These are phyloP conservation scores for Penicillium palitans DNA, from an alignment of 2,329 filamentous ascomycete genomes.

Conservation along the genomic window DNA sequence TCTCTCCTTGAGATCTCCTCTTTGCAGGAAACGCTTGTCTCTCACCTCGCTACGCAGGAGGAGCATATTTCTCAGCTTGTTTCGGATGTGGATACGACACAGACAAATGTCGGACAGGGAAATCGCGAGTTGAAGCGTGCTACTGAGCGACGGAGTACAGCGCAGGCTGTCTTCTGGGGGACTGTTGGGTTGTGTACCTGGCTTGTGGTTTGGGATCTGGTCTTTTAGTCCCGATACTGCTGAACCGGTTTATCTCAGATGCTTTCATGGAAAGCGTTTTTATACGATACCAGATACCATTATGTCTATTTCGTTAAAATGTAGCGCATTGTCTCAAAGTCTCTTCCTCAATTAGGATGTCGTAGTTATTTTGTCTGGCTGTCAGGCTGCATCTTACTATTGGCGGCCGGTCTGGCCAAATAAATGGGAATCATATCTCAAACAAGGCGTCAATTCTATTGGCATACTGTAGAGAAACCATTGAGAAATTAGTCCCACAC, in stretches of 20 bases:
- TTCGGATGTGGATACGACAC: conserved; percentile 75
- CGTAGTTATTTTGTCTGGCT: neutral
- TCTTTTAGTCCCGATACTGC: conserved; percentile 45
- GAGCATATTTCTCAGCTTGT: conserved; percentile 89
- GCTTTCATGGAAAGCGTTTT: neutral
- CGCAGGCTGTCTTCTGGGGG: conserved; percentile 78
- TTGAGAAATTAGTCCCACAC: too few species aligned
- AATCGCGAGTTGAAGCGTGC: conserved; percentile 91
- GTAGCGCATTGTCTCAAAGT: neutral
- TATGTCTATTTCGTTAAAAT: neutral
- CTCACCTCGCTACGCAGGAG: conserved; percentile 80
- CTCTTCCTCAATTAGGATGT: neutral
- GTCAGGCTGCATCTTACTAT: neutral
- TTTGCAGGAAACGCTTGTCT: conserved; percentile 83
- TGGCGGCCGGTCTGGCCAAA: too few species aligned
- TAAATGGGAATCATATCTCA: too few species aligned
- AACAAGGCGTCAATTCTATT: too few species aligned
- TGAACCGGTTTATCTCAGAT: neutral
- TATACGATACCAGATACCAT: neutral
- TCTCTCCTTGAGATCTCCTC: conserved; percentile 91
- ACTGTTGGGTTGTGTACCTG: conserved; percentile 73
- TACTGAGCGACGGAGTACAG: conserved; percentile 67
- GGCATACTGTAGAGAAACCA: too few species aligned
- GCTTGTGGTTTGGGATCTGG: conserved; percentile 74
- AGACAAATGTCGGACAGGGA: conserved; percentile 81